phyloP scores from a whole-genome alignment of 306 rosid genomes.

The Quercus robur region DNA sequence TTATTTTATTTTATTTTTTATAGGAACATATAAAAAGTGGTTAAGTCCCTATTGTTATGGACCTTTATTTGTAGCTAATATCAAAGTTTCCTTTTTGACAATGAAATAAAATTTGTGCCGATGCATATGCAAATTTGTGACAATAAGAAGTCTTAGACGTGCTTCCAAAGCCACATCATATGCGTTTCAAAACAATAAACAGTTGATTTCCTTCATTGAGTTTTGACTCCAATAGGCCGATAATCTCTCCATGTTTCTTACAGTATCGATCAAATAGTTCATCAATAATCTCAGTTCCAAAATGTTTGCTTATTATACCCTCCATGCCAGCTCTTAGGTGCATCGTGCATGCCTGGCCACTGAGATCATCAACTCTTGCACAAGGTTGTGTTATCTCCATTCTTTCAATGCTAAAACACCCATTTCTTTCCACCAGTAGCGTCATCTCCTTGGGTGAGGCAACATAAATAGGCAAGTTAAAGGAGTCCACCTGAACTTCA shows the following conservation, averaged over 20 bases:
- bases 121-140: neutral
- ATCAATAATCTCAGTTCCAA: constrained; percentile 7
- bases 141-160: neutral
- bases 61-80: no score
- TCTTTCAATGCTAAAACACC: constrained; percentile 15
- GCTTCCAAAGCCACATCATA: neutral
- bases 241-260: neutral
- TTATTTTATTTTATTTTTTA: no score
- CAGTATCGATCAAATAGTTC: neutral
- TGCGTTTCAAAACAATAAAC: neutral
- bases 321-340: neutral
- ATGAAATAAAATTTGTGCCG: neutral
- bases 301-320: constrained; percentile 1
- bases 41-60: no score
- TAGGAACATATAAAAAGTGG: no score
- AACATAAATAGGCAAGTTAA: neutral
- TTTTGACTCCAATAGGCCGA: neutral
- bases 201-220: neutral
- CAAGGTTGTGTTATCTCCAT: neutral
- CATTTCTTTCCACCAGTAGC: neutral
- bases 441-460: neutral
- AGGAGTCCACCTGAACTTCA: constrained; percentile 10
- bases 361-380: neutral
- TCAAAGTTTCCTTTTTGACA: no score
- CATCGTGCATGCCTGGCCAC: neutral